phyloP scores from a whole-genome alignment of 257 asterid genomes.

The Solanum pinnatisectum region DNA sequence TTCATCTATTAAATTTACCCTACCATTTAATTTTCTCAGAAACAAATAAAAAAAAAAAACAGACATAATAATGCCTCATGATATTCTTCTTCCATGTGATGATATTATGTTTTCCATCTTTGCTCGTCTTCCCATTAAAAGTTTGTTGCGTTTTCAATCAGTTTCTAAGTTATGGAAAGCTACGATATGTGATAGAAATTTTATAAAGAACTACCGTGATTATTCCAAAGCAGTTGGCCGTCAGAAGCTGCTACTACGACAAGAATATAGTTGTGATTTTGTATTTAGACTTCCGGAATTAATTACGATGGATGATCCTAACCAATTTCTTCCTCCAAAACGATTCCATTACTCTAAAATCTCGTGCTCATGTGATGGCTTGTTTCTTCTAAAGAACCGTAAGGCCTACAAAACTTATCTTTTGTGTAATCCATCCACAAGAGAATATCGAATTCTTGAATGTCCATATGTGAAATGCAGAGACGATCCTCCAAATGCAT shows the following conservation, averaged over 20 bases:
- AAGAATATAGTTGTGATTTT: background rate
- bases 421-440: background rate
- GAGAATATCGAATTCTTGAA: background rate
- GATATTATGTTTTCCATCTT: background rate
- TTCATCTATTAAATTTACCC: too few relatives aligned
- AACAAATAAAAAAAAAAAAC: too few relatives aligned
- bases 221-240: background rate
- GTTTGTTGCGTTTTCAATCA: background rate
- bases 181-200: background rate
- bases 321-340: background rate
- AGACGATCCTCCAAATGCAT: background rate
- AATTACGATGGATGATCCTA: background rate
- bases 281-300: background rate
- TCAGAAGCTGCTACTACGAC: background rate
- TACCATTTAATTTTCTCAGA: background rate
- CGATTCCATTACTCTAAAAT: background rate
- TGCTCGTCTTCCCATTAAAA: background rate
- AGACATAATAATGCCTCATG: background rate
- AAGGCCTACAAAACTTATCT: background rate
- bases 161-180: background rate
- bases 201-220: background rate
- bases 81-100: background rate
- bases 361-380: background rate
- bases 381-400: background rate
- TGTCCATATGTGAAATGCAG: background rate